These are phyloP conservation scores for Byssothecium circinans DNA, from an alignment of 2,329 filamentous ascomycete species.

Conservation along the genomic window DNA sequence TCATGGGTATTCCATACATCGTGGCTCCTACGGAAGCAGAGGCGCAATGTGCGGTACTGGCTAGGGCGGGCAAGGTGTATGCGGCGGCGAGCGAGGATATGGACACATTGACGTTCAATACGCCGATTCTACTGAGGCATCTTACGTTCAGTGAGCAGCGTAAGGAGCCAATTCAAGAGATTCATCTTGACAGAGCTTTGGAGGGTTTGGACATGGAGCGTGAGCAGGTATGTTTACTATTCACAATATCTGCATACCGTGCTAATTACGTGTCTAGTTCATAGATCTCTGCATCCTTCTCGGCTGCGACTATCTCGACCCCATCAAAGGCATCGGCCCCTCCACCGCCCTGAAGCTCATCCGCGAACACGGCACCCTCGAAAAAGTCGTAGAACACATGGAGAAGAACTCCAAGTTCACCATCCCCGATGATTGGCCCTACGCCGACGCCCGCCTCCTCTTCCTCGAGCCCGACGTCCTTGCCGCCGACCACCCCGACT, in stretches of 20 bases:
- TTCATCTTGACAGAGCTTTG: slow-evolving; percentile 82
- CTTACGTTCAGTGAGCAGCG: slow-evolving; percentile 96
- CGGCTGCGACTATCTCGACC: slow-evolving; percentile 96
- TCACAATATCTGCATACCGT: background rate
- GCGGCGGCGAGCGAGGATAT: slow-evolving; percentile 97
- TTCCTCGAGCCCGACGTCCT: slow-evolving; percentile 92
- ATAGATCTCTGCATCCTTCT: slow-evolving; percentile 97
- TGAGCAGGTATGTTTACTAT: slow-evolving; percentile 63
- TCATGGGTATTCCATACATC: slow-evolving; percentile 97
- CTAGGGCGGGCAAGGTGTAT: slow-evolving; percentile 90
- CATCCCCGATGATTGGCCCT: slow-evolving; percentile 97
- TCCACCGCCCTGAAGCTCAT: slow-evolving; percentile 92
- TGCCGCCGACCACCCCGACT: slow-evolving; percentile 77
- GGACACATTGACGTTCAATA: slow-evolving; percentile 95
- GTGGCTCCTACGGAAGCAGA: slow-evolving; percentile 96
- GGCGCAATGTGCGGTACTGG: slow-evolving; percentile 90
- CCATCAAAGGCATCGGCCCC: slow-evolving; percentile 91
- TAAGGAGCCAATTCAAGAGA: slow-evolving; percentile 97
- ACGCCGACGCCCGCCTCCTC: slow-evolving; percentile 83
- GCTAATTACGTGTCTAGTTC: slow-evolving; percentile 61
- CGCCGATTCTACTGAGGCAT: slow-evolving; percentile 87
- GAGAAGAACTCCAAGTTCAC: slow-evolving; percentile 76
- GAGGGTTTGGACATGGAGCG: slow-evolving; percentile 87
- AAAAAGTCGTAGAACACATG: slow-evolving; percentile 84
- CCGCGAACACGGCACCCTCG: slow-evolving; percentile 84